These are phyloP conservation scores for Pleurotus eryngii DNA, from an alignment of 768 basidiomycete species.

Conservation along the genomic window DNA sequence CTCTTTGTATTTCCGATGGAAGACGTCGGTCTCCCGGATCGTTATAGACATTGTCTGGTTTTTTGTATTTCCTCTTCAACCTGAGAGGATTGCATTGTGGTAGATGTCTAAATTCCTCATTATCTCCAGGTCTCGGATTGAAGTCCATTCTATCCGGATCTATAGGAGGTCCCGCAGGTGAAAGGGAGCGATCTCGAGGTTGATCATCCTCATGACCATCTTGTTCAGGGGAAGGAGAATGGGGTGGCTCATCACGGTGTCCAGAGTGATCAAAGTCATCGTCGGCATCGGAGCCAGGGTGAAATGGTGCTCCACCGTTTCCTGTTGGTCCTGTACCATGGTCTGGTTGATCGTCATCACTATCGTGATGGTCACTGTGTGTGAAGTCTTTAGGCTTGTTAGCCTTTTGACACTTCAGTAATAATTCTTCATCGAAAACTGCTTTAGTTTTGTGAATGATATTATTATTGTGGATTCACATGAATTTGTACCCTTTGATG, in stretches of 20 bases:
- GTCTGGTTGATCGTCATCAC: not conserved
- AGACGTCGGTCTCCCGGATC: not conserved
- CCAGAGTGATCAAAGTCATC: too few relatives aligned
- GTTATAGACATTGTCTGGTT: not conserved
- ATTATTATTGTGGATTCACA: not conserved
- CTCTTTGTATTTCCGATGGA: not conserved
- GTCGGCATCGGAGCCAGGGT: too few relatives aligned
- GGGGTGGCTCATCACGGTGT: too few relatives aligned
- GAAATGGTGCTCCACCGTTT: not conserved
- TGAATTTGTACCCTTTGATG: not conserved
- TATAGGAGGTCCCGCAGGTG: not conserved
- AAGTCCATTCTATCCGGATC: not conserved
- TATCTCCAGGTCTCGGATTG: not conserved
- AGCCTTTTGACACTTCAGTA: not conserved
- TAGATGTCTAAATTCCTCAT: too few relatives aligned
- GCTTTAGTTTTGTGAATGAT: not conserved
- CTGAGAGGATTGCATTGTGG: not conserved
- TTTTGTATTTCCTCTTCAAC: not conserved
- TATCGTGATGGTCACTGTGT: not conserved
- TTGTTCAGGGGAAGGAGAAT: not conserved
- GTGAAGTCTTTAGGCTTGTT: not conserved
- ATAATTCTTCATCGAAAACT: not conserved
- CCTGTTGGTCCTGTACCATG: not conserved
- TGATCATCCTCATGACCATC: not conserved
- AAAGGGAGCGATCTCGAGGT: not conserved